Percentiles rank a stretch among this genome's conserved stretches.
phyloP scores from a whole-genome alignment of 441 rosid species.

The Erodium moschatum region DNA sequence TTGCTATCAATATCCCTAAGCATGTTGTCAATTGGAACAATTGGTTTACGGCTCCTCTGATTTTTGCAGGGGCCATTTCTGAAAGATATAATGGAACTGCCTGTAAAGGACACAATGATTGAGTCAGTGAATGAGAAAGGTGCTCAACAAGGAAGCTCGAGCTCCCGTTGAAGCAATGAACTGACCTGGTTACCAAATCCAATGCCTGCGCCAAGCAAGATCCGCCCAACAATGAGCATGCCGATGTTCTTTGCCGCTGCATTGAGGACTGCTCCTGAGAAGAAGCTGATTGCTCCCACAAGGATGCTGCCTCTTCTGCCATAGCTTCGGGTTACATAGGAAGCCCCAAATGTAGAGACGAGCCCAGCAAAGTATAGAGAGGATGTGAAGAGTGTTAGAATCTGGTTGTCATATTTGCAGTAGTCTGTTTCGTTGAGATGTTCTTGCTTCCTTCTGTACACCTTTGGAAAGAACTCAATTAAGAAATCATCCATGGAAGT shows the following conservation, averaged over 20 bases:
- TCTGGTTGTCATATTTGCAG: conserved; percentile 74
- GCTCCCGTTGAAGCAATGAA: background rate
- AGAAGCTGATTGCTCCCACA: conserved; percentile 63
- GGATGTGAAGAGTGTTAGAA: conserved; percentile 74
- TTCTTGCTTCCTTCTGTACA: conserved; percentile 54
- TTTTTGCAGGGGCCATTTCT: conserved; percentile 80
- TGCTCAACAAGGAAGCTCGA: background rate
- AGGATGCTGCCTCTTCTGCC: conserved; percentile 63
- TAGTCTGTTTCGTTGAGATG: conserved; percentile 72
- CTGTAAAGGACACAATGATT: conserved; percentile 22
- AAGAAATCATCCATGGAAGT: conserved; percentile 94
- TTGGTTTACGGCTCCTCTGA: conserved; percentile 72
- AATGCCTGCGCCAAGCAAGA: conserved; percentile 63
- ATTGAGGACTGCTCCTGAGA: conserved; percentile 56
- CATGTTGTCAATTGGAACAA: conserved; percentile 78
- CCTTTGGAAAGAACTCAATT: conserved; percentile 57
- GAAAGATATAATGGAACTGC: conserved; percentile 80
- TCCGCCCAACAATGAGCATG: conserved; percentile 63
- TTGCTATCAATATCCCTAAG: conserved; percentile 60
- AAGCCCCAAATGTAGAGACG: conserved; percentile 63
- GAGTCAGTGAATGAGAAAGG: background rate
- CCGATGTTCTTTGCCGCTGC: conserved; percentile 54
- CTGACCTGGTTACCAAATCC: conserved; percentile 78
- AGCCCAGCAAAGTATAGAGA: conserved; percentile 76
- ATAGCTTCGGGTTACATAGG: conserved; percentile 46